These are phyloP conservation scores for Biscogniauxia mediterranea DNA, from an alignment of 2,329 filamentous ascomycete species.

Conservation along the genomic window DNA sequence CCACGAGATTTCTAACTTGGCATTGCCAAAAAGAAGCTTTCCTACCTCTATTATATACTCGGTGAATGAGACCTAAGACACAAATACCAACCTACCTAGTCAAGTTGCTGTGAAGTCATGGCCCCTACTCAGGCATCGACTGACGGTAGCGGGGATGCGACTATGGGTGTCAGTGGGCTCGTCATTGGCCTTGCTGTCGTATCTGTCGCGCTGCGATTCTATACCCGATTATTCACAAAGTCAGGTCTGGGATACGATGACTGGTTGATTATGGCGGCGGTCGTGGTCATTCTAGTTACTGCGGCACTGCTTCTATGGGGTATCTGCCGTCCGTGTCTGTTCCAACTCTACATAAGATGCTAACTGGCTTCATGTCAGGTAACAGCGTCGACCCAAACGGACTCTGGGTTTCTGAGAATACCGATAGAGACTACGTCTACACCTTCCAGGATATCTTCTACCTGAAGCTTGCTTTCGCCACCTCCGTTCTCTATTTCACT, in stretches of 20 bases:
- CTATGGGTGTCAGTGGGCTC: no score
- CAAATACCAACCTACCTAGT: no score
- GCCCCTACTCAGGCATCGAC: no score
- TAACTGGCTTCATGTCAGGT: neutral
- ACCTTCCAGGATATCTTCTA: slow-evolving; percentile 13
- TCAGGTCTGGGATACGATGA: slow-evolving; percentile 20
- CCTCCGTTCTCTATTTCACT: slow-evolving; percentile 32
- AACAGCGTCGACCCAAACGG: slow-evolving; percentile 15
- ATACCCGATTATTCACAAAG: neutral
- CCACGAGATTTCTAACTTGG: no score
- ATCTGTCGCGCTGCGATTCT: neutral
- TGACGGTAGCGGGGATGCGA: no score
- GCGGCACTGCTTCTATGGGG: no score
- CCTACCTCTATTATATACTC: no score
- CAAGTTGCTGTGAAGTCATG: no score
- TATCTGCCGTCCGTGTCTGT: neutral
- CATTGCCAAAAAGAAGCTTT: no score
- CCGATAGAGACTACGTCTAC: slow-evolving; percentile 14
- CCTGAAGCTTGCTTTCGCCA: slow-evolving; percentile 21
- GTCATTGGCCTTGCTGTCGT: neutral
- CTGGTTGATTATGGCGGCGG: slow-evolving; percentile 13
- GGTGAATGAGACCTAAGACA: no score
- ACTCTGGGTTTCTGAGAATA: slow-evolving; percentile 12
- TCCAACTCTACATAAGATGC: no score
- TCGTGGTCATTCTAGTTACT: slow-evolving; percentile 9